A percentile compares a stretch with the other conserved stretches of the same genome.
Conservation (phyloP, 139 green algal genomes). For the Closterium sp. region DNA sequence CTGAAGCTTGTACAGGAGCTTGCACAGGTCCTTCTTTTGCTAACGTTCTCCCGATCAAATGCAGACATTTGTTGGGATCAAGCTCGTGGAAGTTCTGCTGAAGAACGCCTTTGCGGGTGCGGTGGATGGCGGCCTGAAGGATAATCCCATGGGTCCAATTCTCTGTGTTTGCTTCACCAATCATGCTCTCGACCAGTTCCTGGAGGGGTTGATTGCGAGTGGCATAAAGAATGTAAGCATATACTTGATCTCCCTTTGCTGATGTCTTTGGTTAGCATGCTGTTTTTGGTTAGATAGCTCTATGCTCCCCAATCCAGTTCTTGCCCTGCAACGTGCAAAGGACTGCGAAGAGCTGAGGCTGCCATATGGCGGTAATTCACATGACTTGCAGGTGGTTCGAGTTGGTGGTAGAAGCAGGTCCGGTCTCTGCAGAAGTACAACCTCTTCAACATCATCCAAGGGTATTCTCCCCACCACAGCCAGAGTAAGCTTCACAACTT, state of each 20-base stretch:
- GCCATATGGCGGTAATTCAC: background rate
- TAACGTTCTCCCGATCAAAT: conserved; percentile 17
- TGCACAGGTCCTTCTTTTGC: background rate
- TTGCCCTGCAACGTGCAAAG: background rate
- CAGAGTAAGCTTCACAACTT: background rate
- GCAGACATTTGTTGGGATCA: conserved; percentile 69
- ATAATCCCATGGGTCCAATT: conserved; percentile 49
- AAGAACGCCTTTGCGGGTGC: conserved; percentile 56
- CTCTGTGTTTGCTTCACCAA: conserved; percentile 64
- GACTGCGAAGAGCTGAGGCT: too few species aligned
- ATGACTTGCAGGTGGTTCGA: conserved; percentile 54
- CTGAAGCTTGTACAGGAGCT: background rate
- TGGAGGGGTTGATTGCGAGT: conserved; percentile 65
- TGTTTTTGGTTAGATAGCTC: too few species aligned
- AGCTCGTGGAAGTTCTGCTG: conserved; percentile 59
- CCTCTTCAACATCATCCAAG: conserved; percentile 27
- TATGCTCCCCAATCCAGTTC: background rate
- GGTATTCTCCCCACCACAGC: background rate
- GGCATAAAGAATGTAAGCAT: conserved; percentile 43
- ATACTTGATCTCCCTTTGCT: background rate
- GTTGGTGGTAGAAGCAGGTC: conserved; percentile 55
- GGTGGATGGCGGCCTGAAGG: background rate
- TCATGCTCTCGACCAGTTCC: conserved; percentile 68
- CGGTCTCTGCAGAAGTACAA: conserved; percentile 46
- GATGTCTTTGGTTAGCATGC: background rate